phyloP scores from a whole-genome alignment of 176 grass and related monocot genomes.

The Carex scoparia region DNA sequence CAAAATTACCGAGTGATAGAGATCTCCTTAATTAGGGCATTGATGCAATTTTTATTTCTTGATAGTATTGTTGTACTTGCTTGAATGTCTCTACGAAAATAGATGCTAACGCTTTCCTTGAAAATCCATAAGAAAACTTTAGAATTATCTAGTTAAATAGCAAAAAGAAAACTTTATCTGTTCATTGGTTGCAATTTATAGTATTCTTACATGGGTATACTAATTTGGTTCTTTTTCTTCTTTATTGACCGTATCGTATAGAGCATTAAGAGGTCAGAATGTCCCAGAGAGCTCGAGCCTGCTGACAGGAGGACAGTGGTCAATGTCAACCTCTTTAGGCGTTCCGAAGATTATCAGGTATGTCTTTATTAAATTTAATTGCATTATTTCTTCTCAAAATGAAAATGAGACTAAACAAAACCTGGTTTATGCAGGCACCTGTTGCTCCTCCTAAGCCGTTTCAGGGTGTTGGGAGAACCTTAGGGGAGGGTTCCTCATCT shows the following conservation, averaged over 20 bases:
- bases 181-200: neutral
- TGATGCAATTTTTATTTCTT: neutral
- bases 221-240: neutral
- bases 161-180: neutral
- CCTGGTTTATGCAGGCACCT: constrained; percentile 47
- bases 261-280: constrained; percentile 74
- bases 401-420: constrained; percentile 5
- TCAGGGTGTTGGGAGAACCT: constrained; percentile 83
- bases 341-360: constrained; percentile 51
- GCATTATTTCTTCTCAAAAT: neutral
- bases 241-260: constrained; percentile 25
- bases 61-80: neutral
- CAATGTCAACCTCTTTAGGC: constrained; percentile 74
- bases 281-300: constrained; percentile 71
- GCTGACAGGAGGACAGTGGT: constrained; percentile 56
- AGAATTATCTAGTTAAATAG: neutral
- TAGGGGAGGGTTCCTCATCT: constrained; percentile 50
- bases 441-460: constrained; percentile 40
- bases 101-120: neutral
- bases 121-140: neutral
- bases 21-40: neutral
- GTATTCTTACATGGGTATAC: neutral
- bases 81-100: neutral
- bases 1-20: neutral
- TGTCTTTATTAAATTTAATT: neutral